Percentiles rank a stretch among this genome's conserved stretches.
Evolutionary conservation across 2,329 filamentous ascomycete genomes (phyloP).

Genomic region (Colletotrichum sp.): DNA sequence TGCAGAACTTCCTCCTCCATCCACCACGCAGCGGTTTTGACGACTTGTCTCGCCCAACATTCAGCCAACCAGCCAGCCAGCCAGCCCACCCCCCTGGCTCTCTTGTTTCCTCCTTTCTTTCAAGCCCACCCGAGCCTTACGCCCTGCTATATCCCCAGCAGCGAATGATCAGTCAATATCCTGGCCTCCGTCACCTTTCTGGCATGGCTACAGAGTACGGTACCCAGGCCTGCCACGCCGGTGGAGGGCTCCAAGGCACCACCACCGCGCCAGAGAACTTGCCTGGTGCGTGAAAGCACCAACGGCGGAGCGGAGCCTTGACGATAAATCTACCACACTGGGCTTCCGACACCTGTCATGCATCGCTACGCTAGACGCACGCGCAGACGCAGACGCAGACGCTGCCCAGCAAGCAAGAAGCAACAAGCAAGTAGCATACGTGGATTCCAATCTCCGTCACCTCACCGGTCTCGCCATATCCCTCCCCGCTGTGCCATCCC

Average conservation of each 20-base stretch:
- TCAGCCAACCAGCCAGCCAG: neutral
- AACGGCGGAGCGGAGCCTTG: neutral
- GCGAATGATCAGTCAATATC: neutral
- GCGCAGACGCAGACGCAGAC: neutral
- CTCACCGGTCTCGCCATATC: neutral
- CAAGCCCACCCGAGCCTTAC: neutral
- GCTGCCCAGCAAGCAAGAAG: neutral
- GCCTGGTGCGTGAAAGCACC: neutral
- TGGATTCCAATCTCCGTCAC: neutral
- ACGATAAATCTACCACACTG: neutral
- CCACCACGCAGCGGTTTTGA: neutral
- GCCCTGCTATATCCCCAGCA: neutral
- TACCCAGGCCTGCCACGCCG: neutral
- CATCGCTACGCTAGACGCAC: neutral
- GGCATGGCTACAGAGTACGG: neutral
- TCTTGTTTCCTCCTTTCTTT: slow-evolving; percentile 16
- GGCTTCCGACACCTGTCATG: neutral
- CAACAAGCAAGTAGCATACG: neutral
- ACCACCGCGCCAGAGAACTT: neutral
- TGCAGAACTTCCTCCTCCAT: neutral
- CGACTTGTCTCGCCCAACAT: neutral
- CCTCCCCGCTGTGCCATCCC: neutral
- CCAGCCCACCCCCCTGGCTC: neutral
- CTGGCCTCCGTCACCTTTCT: neutral
- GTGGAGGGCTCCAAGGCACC: neutral